phyloP scores from a whole-genome alignment of 2,329 filamentous ascomycete genomes.

The Dactylonectria macrodidyma region DNA sequence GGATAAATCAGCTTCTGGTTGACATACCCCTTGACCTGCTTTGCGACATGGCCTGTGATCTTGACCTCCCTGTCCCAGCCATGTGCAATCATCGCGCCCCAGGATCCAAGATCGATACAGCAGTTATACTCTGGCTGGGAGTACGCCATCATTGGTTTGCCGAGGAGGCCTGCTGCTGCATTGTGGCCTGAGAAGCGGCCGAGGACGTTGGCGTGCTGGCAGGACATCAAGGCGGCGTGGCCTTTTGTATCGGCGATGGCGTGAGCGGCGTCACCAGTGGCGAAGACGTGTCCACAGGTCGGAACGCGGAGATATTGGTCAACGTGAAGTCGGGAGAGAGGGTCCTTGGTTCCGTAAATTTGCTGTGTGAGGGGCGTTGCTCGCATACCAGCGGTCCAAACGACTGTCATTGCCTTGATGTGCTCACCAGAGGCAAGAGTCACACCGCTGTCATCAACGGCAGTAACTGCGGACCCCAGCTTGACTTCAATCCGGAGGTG shows the following conservation, averaged over 20 bases:
- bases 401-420: constrained; percentile 51
- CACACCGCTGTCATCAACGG: constrained; percentile 46
- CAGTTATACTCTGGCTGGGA: constrained; percentile 50
- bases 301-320: constrained; percentile 26
- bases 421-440: constrained; percentile 49
- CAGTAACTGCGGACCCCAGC: constrained; percentile 46
- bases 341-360: constrained; percentile 49
- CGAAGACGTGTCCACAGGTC: constrained; percentile 16
- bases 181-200: constrained; percentile 54
- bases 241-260: constrained; percentile 44
- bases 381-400: constrained; percentile 57
- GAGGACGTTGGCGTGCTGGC: constrained; percentile 55
- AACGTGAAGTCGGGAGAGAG: constrained; percentile 20
- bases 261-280: constrained; percentile 53
- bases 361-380: constrained; percentile 53
- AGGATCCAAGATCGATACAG: constrained; percentile 55
- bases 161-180: constrained; percentile 53
- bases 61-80: constrained; percentile 53
- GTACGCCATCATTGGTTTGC: constrained; percentile 44
- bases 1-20: constrained; percentile 43
- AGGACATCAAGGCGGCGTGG: constrained; percentile 55
- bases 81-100: constrained; percentile 46
- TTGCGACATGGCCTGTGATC: constrained; percentile 48
- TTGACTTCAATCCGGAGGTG: constrained; percentile 49
- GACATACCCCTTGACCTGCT: constrained; percentile 52